Percentiles rank a stretch among this genome's conserved stretches.
These are phyloP conservation scores for Arthroderma uncinatum DNA, from an alignment of 2,329 filamentous ascomycete genomes.

Conservation along the genomic window DNA sequence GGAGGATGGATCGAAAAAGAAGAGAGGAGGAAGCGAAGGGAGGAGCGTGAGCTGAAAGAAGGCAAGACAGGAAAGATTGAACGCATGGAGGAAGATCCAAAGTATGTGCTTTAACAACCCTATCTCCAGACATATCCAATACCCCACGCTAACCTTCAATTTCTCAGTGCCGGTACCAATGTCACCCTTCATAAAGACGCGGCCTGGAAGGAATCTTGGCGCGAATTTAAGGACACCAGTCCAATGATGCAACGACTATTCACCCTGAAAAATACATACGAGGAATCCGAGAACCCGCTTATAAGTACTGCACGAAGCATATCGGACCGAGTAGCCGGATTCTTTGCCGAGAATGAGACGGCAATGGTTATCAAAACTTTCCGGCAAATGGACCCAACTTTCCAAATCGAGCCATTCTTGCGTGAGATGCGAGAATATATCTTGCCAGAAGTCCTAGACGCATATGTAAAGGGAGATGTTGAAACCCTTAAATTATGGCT, in stretches of 20 bases:
- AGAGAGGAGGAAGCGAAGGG: conserved; percentile 70
- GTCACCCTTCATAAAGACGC: conserved; percentile 94
- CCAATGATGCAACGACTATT: conserved; percentile 82
- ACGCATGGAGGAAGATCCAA: conserved; percentile 67
- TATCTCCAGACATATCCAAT: conserved; percentile 16
- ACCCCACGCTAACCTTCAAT: conserved; percentile 23
- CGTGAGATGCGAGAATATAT: conserved; percentile 97
- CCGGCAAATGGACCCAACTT: conserved; percentile 84
- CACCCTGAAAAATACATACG: conserved; percentile 72
- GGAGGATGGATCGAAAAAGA: conserved; percentile 97
- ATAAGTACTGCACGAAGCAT: conserved; percentile 89
- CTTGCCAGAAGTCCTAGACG: conserved; percentile 89
- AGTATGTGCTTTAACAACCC: conserved; percentile 48
- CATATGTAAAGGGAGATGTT: conserved; percentile 91
- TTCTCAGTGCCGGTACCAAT: conserved; percentile 73
- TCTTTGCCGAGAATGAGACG: conserved; percentile 97
- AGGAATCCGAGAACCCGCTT: conserved; percentile 94
- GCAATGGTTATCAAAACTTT: conserved; percentile 97
- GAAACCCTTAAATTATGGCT: conserved; percentile 91
- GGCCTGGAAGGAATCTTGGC: conserved; percentile 97
- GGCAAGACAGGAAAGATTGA: conserved; percentile 43
- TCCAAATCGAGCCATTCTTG: conserved; percentile 90
- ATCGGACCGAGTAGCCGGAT: conserved; percentile 81
- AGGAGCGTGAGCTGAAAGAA: conserved; percentile 50
- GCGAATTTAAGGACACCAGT: conserved; percentile 82